Evolutionary conservation across 2,329 filamentous ascomycete genomes (phyloP).

Genomic region (Geosmithia putterillii): DNA sequence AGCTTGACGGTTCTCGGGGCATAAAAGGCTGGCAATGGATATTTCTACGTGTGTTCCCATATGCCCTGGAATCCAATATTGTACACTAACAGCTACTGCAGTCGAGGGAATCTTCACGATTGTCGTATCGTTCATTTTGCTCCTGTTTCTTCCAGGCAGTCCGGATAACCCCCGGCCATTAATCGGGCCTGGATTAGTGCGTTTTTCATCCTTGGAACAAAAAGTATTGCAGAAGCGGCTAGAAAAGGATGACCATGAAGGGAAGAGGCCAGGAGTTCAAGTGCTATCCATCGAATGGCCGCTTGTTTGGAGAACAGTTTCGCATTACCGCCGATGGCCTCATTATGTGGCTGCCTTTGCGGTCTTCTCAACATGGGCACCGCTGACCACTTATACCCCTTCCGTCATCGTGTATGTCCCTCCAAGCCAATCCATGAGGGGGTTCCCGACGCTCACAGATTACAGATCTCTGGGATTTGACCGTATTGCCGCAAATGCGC

Average conservation of each 20-base stretch:
- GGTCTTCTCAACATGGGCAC: slow-evolving; percentile 38
- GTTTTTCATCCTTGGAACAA: slow-evolving; percentile 19
- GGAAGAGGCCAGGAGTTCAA: slow-evolving; percentile 16
- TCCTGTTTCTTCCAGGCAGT: slow-evolving; percentile 1
- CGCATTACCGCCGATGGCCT: slow-evolving; percentile 31
- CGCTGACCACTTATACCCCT: slow-evolving; percentile 37
- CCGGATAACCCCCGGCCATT: slow-evolving; percentile 22
- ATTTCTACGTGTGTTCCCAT: slow-evolving; percentile 27
- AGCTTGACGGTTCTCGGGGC: slow-evolving; percentile 32
- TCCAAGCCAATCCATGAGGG: not conserved
- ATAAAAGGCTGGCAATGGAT: slow-evolving; percentile 44
- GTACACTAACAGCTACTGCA: slow-evolving; percentile 8
- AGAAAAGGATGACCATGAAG: slow-evolving; percentile 15
- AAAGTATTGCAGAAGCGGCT: slow-evolving; percentile 20
- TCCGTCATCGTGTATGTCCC: slow-evolving; percentile 24
- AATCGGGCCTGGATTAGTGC: slow-evolving; percentile 21
- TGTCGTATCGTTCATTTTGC: slow-evolving; percentile 3
- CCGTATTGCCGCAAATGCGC: slow-evolving; percentile 30
- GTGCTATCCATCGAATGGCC: slow-evolving; percentile 21
- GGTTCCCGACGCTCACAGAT: not conserved
- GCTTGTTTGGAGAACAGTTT: slow-evolving; percentile 28
- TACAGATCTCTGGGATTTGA: slow-evolving; percentile 28
- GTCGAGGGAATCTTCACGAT: slow-evolving; percentile 5
- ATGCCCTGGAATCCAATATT: not conserved
- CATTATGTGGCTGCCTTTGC: slow-evolving; percentile 35